Conservation (phyloP, 352 stramenopile genomes). For the Pythium apleroticum region DNA sequence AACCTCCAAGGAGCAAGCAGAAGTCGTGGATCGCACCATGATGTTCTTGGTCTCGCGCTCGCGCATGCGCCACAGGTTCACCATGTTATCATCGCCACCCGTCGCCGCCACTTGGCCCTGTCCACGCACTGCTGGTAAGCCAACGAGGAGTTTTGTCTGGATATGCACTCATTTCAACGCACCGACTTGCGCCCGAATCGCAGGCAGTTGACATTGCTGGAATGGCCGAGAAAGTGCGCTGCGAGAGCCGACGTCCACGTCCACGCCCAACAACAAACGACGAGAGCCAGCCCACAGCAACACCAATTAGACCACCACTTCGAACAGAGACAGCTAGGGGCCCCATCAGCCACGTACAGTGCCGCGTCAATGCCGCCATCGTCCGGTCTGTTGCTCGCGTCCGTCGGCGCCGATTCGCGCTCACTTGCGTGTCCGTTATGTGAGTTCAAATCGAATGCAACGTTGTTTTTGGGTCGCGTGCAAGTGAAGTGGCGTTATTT, state of each 20-base stretch:
- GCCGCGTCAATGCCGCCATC: conserved; percentile 45
- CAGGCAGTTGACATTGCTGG: conserved; percentile 81
- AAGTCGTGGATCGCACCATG: conserved; percentile 45
- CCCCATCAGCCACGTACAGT: conserved; percentile 39
- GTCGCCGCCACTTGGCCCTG: conserved; percentile 81
- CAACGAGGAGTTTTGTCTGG: background rate
- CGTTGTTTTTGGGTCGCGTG: background rate
- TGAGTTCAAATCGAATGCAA: conserved; percentile 11
- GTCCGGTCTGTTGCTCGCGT: background rate
- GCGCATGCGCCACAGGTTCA: conserved; percentile 86
- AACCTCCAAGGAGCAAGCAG: too few species aligned
- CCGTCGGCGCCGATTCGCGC: conserved; percentile 16
- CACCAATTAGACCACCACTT: background rate
- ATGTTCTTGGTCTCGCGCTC: conserved; percentile 89
- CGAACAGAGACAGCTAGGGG: background rate
- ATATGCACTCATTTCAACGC: conserved; percentile 11
- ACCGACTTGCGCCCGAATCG: conserved; percentile 84
- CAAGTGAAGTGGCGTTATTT: background rate
- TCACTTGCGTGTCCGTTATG: conserved; percentile 16
- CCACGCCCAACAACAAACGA: background rate
- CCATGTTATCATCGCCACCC: conserved; percentile 73
- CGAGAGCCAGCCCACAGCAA: background rate
- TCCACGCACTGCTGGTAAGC: conserved; percentile 5
- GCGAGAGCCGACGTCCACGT: background rate
- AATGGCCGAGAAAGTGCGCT: conserved; percentile 83